These are phyloP conservation scores for Tolypocladium pustulatum DNA, from an alignment of 2,329 filamentous ascomycete species.

Conservation along the genomic window DNA sequence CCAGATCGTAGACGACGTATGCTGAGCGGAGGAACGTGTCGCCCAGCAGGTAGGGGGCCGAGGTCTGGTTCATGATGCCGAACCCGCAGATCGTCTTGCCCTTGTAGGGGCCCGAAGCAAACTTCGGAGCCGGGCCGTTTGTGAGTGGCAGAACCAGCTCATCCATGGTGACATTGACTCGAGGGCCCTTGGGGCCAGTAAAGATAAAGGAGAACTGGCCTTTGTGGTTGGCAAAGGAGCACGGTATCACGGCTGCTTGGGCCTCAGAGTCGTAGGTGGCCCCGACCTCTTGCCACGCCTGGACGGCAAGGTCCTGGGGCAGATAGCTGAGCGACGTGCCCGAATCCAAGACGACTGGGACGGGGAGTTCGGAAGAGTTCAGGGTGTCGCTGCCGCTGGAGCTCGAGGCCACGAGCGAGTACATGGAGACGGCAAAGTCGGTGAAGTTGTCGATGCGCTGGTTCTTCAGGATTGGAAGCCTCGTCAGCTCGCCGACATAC, in stretches of 20 bases:
- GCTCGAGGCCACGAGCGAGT: conserved; percentile 35
- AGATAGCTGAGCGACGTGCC: conserved; percentile 65
- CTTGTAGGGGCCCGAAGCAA: conserved; percentile 28
- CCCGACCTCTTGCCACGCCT: conserved; percentile 45
- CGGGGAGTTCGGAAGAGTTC: conserved; percentile 29
- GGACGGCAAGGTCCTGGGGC: conserved; percentile 46
- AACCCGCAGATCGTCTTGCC: conserved; percentile 42
- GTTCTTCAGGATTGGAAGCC: conserved; percentile 43
- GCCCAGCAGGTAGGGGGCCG: conserved; percentile 36
- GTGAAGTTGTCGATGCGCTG: conserved; percentile 28
- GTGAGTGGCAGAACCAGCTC: conserved; percentile 43
- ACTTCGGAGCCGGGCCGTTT: conserved; percentile 19
- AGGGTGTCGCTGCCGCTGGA: conserved; percentile 38
- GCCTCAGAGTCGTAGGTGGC: conserved; percentile 30
- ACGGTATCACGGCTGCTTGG: conserved; percentile 37
- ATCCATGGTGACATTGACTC: conserved; percentile 42
- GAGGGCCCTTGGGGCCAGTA: conserved; percentile 34
- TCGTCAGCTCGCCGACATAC: conserved; percentile 52
- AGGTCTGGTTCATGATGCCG: conserved; percentile 41
- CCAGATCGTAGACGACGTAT: conserved; percentile 49
- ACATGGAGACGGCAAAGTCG: conserved; percentile 38
- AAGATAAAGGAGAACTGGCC: conserved; percentile 46
- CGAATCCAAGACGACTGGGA: conserved; percentile 61
- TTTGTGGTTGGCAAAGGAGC: conserved; percentile 29
- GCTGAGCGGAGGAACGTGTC: conserved; percentile 50